Base-by-base conservation (phyloP, 31 red algal genomes). In the Endocladia muricata region DNA sequence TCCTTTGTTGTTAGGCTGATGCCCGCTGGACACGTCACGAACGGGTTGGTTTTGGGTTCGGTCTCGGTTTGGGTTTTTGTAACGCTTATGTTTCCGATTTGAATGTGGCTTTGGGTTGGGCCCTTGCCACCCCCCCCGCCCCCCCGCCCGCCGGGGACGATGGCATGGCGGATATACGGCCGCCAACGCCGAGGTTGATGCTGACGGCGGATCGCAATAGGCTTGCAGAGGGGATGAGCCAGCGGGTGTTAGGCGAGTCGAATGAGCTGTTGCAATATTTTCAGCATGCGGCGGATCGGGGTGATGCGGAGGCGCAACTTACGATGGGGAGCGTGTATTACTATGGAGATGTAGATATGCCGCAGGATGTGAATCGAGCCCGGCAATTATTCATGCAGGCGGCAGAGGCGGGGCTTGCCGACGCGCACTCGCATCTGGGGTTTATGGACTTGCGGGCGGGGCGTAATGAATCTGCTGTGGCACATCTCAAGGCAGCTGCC, bases 181-280 rank as follows among this genome's bases (percentile, higher is more conserved):
- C 58, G 15, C 58, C 58, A n/a, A 33, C 62, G 7, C 41, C 78
- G 11, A 56, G 47, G n/a, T 29, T 5, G 21, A 41, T 57, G 6
- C 39, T 40, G 17, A 54, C 40, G 26, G 28, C 64, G 7, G 78
- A 82, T n/a, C 3, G 78, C 19, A 69, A 37, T 19, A 41, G 30
- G 57, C 42, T 82, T 6, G 39, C 4, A 19, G 78, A 70, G 34
- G 48, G 56, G 31, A 68, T 66, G 42, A 58, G n/a, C n/a, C 41
- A 28, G 29, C 34, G 78, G 26, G 56, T 68, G 29, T 17, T 55
- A 23, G 78, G 78, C 19, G 78, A 82, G 34, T 52, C 80, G 35
- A 57, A 85, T 41, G 92, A 95, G 41, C 37, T 90, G 26, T 62
- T 95, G 13, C 74, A 89, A 43, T 95, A 95, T 52, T 84, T 85